Conservation (phyloP, 78 protist genomes). For the Dictyostelium firmibasis region DNA sequence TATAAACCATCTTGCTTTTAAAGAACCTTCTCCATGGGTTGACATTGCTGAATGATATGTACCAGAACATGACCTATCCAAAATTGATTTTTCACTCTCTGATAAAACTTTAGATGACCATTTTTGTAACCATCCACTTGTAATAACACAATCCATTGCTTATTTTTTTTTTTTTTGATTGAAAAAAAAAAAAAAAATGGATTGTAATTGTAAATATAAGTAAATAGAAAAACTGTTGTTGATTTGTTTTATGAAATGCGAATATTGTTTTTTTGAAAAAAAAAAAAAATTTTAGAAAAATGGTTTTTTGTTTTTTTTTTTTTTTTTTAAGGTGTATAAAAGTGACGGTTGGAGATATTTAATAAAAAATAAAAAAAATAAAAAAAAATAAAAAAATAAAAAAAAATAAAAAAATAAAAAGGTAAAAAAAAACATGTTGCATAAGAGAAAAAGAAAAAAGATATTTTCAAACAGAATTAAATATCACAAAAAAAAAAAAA, state of each 20-base stretch:
- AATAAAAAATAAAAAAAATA: background rate
- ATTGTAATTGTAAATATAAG: too few species aligned
- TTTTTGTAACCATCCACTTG: slow-evolving; percentile 57
- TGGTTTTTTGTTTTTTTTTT: too few species aligned
- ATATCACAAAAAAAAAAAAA: background rate
- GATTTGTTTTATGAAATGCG: background rate
- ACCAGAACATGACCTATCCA: slow-evolving; percentile 73
- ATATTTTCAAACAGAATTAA: background rate
- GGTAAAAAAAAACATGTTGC: too few species aligned
- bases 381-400: background rate
- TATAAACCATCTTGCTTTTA: slow-evolving; percentile 65
- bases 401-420: background rate
- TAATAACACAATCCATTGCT: slow-evolving; percentile 52
- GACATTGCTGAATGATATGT: slow-evolving; percentile 44
- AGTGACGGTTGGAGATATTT: background rate
- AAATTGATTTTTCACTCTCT: slow-evolving; percentile 4
- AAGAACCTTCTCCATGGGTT: slow-evolving; percentile 13
- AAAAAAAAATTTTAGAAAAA: background rate
- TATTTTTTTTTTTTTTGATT: background rate
- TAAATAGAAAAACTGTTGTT: background rate
- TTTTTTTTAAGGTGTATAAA: background rate
- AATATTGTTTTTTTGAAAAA: background rate
- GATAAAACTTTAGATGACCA: slow-evolving; percentile 65
- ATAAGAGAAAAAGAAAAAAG: background rate
- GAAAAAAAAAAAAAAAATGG: background rate